Evolutionary conservation across 2,329 filamentous ascomycete species (phyloP).

Genomic region (Albophoma yamanashiensis): DNA sequence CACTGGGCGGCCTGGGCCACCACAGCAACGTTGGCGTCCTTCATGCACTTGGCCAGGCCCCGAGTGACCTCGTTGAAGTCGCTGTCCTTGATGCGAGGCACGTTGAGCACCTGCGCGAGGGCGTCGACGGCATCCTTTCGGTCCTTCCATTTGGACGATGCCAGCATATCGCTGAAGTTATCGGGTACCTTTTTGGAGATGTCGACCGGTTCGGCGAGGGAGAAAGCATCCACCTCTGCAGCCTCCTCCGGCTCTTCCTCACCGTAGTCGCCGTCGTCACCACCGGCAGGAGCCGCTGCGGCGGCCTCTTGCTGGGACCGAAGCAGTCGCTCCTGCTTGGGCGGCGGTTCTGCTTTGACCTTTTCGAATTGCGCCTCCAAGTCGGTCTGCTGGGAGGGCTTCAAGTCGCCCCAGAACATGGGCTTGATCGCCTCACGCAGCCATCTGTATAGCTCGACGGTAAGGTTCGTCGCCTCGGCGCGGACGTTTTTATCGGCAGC

Average conservation of each 20-base stretch:
- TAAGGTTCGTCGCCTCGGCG: conserved; percentile 82
- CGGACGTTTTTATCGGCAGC: conserved; percentile 98
- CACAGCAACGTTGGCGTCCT: conserved; percentile 93
- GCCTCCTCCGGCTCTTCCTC: conserved; percentile 40
- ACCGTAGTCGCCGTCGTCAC: conserved; percentile 44
- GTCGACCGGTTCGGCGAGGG: conserved; percentile 79
- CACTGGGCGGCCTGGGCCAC: conserved; percentile 90
- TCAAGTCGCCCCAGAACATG: conserved; percentile 92
- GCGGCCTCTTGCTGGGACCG: conserved; percentile 80
- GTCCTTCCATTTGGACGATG: conserved; percentile 96
- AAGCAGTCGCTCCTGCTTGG: conserved; percentile 84
- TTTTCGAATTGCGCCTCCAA: conserved; percentile 91
- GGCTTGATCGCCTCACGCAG: conserved; percentile 96
- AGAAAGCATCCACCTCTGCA: conserved; percentile 66
- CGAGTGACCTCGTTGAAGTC: conserved; percentile 78
- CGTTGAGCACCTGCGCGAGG: conserved; percentile 64
- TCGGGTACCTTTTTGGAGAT: conserved; percentile 71
- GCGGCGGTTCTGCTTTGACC: conserved; percentile 73
- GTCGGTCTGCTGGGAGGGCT: conserved; percentile 90
- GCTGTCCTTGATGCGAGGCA: conserved; percentile 84
- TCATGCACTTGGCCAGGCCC: conserved; percentile 90
- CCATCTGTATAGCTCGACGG: conserved; percentile 95
- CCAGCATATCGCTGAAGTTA: conserved; percentile 73
- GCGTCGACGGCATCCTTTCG: conserved; percentile 88
- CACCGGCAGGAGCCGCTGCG: conserved; percentile 57